Conservation (phyloP, 2,329 filamentous ascomycete species). For the Colletotrichum graminicola region DNA sequence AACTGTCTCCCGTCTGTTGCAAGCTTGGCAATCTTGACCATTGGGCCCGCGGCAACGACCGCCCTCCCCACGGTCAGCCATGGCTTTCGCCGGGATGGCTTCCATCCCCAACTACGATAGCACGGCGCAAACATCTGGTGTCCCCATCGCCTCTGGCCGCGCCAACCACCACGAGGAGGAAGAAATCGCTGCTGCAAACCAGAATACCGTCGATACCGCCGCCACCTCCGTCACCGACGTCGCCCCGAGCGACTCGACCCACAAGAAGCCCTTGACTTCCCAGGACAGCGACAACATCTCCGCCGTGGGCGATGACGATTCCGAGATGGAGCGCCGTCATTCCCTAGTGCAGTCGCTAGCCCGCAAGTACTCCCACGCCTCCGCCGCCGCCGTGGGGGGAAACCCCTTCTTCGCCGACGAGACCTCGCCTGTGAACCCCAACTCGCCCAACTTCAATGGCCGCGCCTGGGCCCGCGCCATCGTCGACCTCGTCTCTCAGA, state of each 20-base stretch:
- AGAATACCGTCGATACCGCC: conserved; percentile 51
- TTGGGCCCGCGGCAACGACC: conserved; percentile 11
- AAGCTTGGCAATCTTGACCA: conserved; percentile 6
- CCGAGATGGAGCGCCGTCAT: conserved; percentile 63
- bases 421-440: conserved; percentile 67
- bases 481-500: conserved; percentile 63
- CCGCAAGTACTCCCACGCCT: conserved; percentile 65
- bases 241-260: conserved; percentile 46
- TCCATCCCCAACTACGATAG: conserved; percentile 62
- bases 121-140: conserved; percentile 58
- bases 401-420: conserved; percentile 67
- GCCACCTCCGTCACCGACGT: conserved; percentile 54
- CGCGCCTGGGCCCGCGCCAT: conserved; percentile 72
- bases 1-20: conserved; percentile 5
- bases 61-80: conserved; percentile 41
- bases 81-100: conserved; percentile 57
- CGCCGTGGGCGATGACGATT: conserved; percentile 54
- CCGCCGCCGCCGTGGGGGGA: conserved; percentile 49
- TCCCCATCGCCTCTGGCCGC: conserved; percentile 48
- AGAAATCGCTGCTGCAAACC: conserved; percentile 44
- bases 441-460: conserved; percentile 64
- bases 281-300: conserved; percentile 46
- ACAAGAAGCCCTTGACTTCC: conserved; percentile 33
- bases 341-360: conserved; percentile 69
- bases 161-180: conserved; percentile 47